phyloP scores from a whole-genome alignment of 2,329 filamentous ascomycete species.

The Trichoderma sp. region DNA sequence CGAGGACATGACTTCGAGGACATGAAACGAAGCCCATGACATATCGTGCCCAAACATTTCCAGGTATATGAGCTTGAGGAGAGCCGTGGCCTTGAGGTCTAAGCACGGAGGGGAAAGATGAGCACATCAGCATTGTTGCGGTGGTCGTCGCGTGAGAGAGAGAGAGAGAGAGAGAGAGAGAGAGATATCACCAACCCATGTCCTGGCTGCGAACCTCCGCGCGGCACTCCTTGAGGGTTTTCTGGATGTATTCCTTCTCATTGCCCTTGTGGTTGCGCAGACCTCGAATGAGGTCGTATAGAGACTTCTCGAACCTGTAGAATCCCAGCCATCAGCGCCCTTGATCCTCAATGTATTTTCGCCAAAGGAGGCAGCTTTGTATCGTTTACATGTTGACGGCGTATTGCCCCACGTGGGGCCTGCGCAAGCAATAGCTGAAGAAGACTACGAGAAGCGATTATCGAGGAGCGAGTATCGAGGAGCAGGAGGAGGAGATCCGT shows the following conservation, averaged over 20 bases:
- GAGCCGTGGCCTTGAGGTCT: slow-evolving; percentile 94
- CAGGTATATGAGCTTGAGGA: slow-evolving; percentile 94
- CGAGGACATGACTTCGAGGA: slow-evolving; percentile 98
- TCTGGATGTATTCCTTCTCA: slow-evolving; percentile 93
- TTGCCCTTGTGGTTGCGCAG: slow-evolving; percentile 93
- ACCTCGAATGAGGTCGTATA: slow-evolving; percentile 97
- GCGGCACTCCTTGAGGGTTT: slow-evolving; percentile 92
- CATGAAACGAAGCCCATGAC: slow-evolving; percentile 99
- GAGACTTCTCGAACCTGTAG: slow-evolving; percentile 94
- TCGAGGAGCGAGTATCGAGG: not conserved
- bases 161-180: slow-evolving; percentile 3
- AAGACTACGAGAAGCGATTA: not conserved
- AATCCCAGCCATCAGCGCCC: not conserved
- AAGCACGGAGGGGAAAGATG: slow-evolving; percentile 5
- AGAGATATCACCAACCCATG: slow-evolving; percentile 65
- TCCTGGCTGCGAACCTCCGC: slow-evolving; percentile 89
- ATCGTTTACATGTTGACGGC: slow-evolving; percentile 29
- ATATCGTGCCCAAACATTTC: slow-evolving; percentile 99
- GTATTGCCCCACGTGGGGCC: slow-evolving; percentile 28
- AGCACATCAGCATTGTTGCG: slow-evolving; percentile 9
- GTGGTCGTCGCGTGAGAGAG: not conserved
- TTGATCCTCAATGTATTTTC: not conserved
- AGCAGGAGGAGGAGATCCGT: not conserved
- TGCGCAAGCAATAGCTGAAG: slow-evolving; percentile 14
- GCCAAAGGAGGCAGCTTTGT: not conserved